A percentile compares a stretch with the other conserved stretches of the same genome.
These are phyloP conservation scores for Anisodus tanguticus DNA, from an alignment of 257 asterid species.

Conservation along the genomic window DNA sequence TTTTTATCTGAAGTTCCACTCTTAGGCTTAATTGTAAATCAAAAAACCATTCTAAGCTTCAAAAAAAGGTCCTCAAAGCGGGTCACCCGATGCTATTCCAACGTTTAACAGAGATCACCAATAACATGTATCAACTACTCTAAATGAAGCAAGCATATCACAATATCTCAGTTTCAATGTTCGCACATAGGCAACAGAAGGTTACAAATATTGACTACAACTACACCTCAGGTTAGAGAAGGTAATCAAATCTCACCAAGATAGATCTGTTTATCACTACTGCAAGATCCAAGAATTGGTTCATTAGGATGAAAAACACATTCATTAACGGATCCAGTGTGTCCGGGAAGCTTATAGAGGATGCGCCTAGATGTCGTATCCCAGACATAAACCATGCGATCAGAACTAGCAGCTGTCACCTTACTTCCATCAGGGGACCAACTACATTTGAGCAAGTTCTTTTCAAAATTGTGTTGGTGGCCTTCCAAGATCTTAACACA, in stretches of 20 bases:
- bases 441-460: slow-evolving; percentile 87
- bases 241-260: slow-evolving; percentile 77
- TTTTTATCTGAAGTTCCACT: neutral
- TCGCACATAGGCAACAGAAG: neutral
- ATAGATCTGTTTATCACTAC: slow-evolving; percentile 95
- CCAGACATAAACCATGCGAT: slow-evolving; percentile 93
- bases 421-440: slow-evolving; percentile 99
- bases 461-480: slow-evolving; percentile 96
- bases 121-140: neutral
- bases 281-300: slow-evolving; percentile 88
- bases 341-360: slow-evolving; percentile 94
- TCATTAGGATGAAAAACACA: slow-evolving; percentile 84
- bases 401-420: slow-evolving; percentile 95
- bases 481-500: slow-evolving; percentile 96
- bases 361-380: slow-evolving; percentile 89
- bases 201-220: slow-evolving; percentile 1
- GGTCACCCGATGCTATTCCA: neutral
- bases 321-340: slow-evolving; percentile 90
- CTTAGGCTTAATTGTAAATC: neutral
- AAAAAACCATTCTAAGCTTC: no score
- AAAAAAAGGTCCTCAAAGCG: no score
- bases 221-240: slow-evolving; percentile 17
- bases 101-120: neutral
- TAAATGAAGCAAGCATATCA: slow-evolving; percentile 12
- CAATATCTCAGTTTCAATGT: neutral